Base-by-base conservation (phyloP, 1,284 basidiomycete species). In the Vanrija sp. region DNA sequence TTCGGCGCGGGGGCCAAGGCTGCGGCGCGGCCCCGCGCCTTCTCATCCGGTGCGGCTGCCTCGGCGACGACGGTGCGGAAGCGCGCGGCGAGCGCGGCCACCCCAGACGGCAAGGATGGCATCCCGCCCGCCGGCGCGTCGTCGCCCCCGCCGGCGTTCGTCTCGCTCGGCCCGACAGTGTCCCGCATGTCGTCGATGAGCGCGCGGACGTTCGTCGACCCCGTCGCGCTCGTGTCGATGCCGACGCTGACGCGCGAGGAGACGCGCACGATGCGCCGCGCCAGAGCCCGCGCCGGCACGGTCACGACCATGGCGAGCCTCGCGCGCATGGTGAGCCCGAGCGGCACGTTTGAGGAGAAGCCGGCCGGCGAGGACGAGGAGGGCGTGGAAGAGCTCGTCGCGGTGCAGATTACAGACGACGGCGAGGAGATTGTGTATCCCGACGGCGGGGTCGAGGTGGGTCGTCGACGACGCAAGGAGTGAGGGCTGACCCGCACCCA, bases 371-470 rank as follows among this genome's bases (percentile, higher is more conserved):
- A 58, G 35, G 49, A 49, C n/a, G 49, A 49, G 46, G 51, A 47
- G 35, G 46, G 25, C 23, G 24, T 22, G 9, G 55, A 55, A 44
- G 51, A 37, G 20, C 53, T 60, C 18, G 57, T 62, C 16, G 63
- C 58, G 4, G 61, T 61, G 23, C 51, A 55, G 51, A 45, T 63
- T 15, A 56, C 53, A 18, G 48, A 52, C 3, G 49, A 51, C 24
- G 63, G 56, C 15, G 51, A 47, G 22, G 61, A 60, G 51, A 49
- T 61, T 22, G 45, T 51, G 41, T 60, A 61, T 38, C 64, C 65
- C 10, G 65, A 66, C 36, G 65, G 65, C 16, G 65, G 65, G 12
- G 14, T 51, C 19, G 37, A 55, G 45, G 55, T 57, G 44, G 35
- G 50, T 41, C 7, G 12, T 23, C 16, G 3, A 9, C 10, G 37